Evolutionary conservation across 768 basidiomycete genomes (phyloP).

Genomic region (Naganishia randhawae): DNA sequence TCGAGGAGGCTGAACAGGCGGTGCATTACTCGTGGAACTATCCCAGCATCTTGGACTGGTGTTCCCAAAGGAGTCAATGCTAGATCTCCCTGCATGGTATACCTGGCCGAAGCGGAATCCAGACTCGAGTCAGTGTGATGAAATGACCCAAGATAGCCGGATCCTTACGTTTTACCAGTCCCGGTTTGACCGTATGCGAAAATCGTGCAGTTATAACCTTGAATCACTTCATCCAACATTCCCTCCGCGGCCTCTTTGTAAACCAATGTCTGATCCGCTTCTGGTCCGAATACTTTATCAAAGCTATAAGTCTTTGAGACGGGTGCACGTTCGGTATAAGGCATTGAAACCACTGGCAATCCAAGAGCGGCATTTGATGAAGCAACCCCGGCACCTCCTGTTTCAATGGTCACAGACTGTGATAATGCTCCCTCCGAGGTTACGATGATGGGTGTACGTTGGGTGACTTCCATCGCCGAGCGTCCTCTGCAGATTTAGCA

Average conservation of each 20-base stretch:
- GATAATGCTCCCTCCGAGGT: constrained; percentile 70
- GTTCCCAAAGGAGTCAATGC: constrained; percentile 60
- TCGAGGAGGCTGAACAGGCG: constrained; percentile 86
- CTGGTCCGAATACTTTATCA: constrained; percentile 92
- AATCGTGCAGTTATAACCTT: constrained; percentile 93
- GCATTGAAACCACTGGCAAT: constrained; percentile 42
- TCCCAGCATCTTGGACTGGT: constrained; percentile 83
- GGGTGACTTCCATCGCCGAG: constrained; percentile 76
- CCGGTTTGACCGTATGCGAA: constrained; percentile 99
- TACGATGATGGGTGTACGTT: constrained; percentile 83
- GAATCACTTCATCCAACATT: constrained; percentile 86
- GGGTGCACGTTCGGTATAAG: constrained; percentile 42
- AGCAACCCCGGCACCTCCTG: constrained; percentile 41
- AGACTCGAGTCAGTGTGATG: not conserved
- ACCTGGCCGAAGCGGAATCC: constrained; percentile 46
- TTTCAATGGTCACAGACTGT: constrained; percentile 75
- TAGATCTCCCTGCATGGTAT: constrained; percentile 94
- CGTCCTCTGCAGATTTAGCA: constrained; percentile 52
- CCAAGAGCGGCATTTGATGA: constrained; percentile 35
- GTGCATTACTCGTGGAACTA: constrained; percentile 90
- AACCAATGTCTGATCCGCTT: constrained; percentile 89
- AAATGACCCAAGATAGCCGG: not conserved
- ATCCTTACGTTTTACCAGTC: constrained; percentile 89
- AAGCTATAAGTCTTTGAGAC: constrained; percentile 72
- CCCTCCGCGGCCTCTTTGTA: constrained; percentile 91